Percentiles rank a stretch among this genome's conserved stretches.
These are phyloP conservation scores for Piper betle DNA, from an alignment of 164 flowering plant genomes.

Conservation along the genomic window DNA sequence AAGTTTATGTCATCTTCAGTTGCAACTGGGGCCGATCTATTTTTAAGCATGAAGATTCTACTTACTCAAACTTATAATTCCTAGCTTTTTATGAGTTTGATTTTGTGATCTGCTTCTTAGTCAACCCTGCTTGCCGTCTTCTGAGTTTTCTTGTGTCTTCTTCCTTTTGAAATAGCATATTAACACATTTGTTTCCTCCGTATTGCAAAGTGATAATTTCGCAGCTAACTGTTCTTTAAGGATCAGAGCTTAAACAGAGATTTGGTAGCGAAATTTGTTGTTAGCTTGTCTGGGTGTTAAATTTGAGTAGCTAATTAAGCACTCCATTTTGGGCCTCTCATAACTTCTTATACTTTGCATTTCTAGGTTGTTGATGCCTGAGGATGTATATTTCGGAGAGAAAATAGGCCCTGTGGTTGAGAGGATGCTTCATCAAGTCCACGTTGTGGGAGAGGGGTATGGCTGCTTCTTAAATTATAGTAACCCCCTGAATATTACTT, in stretches of 20 bases:
- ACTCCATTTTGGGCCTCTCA: neutral
- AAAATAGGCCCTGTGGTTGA: conserved; percentile 25
- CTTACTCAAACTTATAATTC: neutral
- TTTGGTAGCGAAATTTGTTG: neutral
- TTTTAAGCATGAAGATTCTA: neutral
- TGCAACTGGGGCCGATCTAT: neutral
- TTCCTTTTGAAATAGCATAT: neutral
- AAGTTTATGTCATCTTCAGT: neutral
- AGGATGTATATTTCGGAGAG: conserved; percentile 56
- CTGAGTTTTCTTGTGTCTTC: neutral
- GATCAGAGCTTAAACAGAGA: neutral
- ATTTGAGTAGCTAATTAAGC: neutral
- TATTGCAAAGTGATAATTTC: neutral
- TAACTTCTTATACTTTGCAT: neutral
- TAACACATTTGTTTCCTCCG: neutral
- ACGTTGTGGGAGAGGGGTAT: conserved; percentile 74
- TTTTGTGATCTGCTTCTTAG: neutral
- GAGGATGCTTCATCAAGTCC: conserved; percentile 50
- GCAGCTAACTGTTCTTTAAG: neutral
- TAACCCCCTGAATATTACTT: too few species aligned
- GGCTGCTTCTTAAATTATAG: conserved; percentile 11
- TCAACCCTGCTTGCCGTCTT: neutral
- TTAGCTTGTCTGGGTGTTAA: neutral
- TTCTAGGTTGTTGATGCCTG: conserved; percentile 55
- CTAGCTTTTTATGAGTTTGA: neutral